These are phyloP conservation scores for Macroventuria anomochaeta DNA, from an alignment of 2,329 filamentous ascomycete species.

Conservation along the genomic window DNA sequence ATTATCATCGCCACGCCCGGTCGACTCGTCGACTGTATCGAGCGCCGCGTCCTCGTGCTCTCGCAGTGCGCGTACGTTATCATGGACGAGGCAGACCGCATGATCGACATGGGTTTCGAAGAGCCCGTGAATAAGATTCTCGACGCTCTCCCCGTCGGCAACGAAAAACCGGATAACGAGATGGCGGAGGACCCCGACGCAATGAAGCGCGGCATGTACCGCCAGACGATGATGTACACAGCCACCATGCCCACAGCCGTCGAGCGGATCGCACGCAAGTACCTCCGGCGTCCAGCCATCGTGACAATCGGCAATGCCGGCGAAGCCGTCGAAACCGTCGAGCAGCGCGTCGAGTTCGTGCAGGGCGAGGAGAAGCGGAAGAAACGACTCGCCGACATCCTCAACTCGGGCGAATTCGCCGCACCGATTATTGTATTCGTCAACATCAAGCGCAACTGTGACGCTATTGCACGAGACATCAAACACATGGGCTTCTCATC, in stretches of 20 bases:
- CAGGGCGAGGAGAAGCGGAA: constrained; percentile 93
- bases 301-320: constrained; percentile 94
- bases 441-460: constrained; percentile 99
- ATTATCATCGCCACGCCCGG: constrained; percentile 99
- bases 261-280: constrained; percentile 96
- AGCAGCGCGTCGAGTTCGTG: constrained; percentile 94
- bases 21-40: constrained; percentile 95
- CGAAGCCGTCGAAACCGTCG: constrained; percentile 96
- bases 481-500: constrained; percentile 90
- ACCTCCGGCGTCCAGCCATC: constrained; percentile 88
- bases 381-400: constrained; percentile 91
- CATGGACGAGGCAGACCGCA: constrained; percentile 99
- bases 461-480: constrained; percentile 91
- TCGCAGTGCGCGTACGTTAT: constrained; percentile 98
- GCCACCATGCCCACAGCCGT: constrained; percentile 94
- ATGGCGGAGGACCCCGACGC: constrained; percentile 83
- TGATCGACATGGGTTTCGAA: constrained; percentile 98
- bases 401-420: constrained; percentile 78
- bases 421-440: constrained; percentile 98
- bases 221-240: constrained; percentile 99
- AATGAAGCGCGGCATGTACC: constrained; percentile 87
- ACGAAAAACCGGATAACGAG: constrained; percentile 94
- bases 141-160: constrained; percentile 86
- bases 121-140: constrained; percentile 98
- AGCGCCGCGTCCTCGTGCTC: constrained; percentile 87